Percentiles rank a stretch among this genome's conserved stretches.
These are phyloP conservation scores for Dioscorea dumetorum DNA, from an alignment of 106 monocot genomes.

Conservation along the genomic window DNA sequence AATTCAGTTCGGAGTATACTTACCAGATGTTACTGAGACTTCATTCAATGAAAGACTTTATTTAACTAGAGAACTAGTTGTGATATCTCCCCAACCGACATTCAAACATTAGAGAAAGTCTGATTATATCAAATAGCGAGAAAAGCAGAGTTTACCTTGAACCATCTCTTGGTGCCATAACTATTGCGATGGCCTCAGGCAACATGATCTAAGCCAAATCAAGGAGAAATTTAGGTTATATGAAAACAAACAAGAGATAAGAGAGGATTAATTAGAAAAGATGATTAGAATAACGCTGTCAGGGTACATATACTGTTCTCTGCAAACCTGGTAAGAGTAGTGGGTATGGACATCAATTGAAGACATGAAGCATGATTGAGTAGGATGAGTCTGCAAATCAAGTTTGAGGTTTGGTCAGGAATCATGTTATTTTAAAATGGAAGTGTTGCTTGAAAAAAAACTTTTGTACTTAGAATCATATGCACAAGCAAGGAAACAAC, in stretches of 20 bases:
- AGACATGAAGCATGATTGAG: slow-evolving; percentile 91
- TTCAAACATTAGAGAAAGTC: not conserved
- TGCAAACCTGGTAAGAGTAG: slow-evolving; percentile 78
- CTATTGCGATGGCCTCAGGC: slow-evolving; percentile 88
- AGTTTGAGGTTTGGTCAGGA: not conserved
- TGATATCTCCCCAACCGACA: not conserved
- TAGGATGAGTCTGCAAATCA: slow-evolving; percentile 70
- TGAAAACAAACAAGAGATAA: no score
- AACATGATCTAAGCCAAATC: slow-evolving; percentile 52
- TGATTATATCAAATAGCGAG: not conserved
- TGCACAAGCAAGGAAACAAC: no score
- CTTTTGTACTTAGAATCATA: no score
- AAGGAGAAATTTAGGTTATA: not conserved
- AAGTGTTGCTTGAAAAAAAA: no score
- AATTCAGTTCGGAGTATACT: not conserved
- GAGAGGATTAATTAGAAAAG: no score
- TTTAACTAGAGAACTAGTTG: not conserved
- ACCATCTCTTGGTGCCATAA: slow-evolving; percentile 76
- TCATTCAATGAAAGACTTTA: not conserved
- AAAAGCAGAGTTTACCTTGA: slow-evolving; percentile 31
- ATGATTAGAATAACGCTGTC: no score
- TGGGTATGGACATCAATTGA: slow-evolving; percentile 84
- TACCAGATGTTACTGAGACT: not conserved
- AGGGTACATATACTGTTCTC: not conserved
- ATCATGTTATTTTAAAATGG: no score